These are phyloP conservation scores for Rutstroemia sydowiana DNA, from an alignment of 2,329 filamentous ascomycete genomes.

Conservation along the genomic window DNA sequence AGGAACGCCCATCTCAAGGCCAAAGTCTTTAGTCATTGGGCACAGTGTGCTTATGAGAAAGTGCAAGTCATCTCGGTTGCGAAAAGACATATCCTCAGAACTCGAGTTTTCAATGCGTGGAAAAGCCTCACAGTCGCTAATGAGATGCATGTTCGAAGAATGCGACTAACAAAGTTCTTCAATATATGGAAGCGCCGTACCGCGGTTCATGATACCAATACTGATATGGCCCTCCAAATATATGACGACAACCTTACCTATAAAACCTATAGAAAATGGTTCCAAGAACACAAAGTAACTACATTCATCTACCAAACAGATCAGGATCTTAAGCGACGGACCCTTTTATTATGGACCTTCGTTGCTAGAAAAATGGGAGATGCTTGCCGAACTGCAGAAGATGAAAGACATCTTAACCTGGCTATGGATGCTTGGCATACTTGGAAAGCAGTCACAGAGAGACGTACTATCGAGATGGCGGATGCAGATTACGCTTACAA, in stretches of 20 bases:
- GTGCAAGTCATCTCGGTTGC: slow-evolving; percentile 60
- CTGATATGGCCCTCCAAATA: slow-evolving; percentile 25
- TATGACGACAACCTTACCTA: slow-evolving; percentile 28
- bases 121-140: slow-evolving; percentile 47
- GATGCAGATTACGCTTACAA: slow-evolving; percentile 15
- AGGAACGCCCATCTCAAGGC: slow-evolving; percentile 58
- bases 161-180: slow-evolving; percentile 48
- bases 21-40: slow-evolving; percentile 64
- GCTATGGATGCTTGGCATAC: slow-evolving; percentile 15
- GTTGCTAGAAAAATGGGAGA: slow-evolving; percentile 16
- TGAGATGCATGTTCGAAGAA: slow-evolving; percentile 39
- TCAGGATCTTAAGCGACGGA: slow-evolving; percentile 15
- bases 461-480: slow-evolving; percentile 10
- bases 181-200: slow-evolving; percentile 35
- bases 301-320: slow-evolving; percentile 18
- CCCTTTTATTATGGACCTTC: slow-evolving; percentile 21
- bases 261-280: slow-evolving; percentile 29
- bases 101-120: slow-evolving; percentile 64
- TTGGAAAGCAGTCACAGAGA: slow-evolving; percentile 19
- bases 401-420: slow-evolving; percentile 17
- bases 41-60: slow-evolving; percentile 55
- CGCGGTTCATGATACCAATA: slow-evolving; percentile 12
- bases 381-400: slow-evolving; percentile 16
- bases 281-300: slow-evolving; percentile 28
- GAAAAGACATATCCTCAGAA: slow-evolving; percentile 61